Conservation (phyloP, 1,284 basidiomycete species). For the Ceratobasidium theobromae region DNA sequence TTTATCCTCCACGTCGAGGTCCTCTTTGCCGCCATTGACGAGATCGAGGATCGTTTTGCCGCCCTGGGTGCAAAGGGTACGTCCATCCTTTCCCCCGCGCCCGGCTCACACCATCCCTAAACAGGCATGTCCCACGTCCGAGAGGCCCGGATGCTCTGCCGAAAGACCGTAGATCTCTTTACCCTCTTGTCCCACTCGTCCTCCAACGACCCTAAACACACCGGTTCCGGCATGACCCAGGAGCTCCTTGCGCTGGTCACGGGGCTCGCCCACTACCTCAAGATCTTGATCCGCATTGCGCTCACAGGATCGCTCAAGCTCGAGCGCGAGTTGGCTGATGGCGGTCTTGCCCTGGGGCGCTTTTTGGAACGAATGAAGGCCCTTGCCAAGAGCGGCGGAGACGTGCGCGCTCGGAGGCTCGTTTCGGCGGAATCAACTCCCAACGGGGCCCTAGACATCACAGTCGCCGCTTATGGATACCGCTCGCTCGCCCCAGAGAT, state of each 20-base stretch:
- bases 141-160: constrained; percentile 97
- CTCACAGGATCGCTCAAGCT: constrained; percentile 94
- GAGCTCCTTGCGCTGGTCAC: constrained; percentile 97
- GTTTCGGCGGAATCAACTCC: constrained; percentile 44
- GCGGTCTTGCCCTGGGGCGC: constrained; percentile 79
- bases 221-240: constrained; percentile 78
- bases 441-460: constrained; percentile 37
- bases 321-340: constrained; percentile 78
- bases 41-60: constrained; percentile 90
- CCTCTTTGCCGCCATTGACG: constrained; percentile 95
- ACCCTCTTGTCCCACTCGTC: constrained; percentile 83
- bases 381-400: constrained; percentile 84
- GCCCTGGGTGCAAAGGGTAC: constrained; percentile 79
- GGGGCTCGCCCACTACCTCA: constrained; percentile 97
- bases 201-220: constrained; percentile 59
- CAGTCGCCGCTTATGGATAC: constrained; percentile 69
- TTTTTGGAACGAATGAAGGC: constrained; percentile 93
- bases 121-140: constrained; percentile 96
- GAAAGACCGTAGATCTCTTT: constrained; percentile 98
- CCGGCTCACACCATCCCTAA: constrained; percentile 25
- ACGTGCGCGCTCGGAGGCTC: constrained; percentile 70
- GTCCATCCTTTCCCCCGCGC: constrained; percentile 38
- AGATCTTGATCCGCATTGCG: constrained; percentile 98
- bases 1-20: constrained; percentile 99
- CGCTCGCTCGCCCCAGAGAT: constrained; percentile 84